These are phyloP conservation scores for Thalassiosira sp. DNA, from an alignment of 352 stramenopile genomes.

Conservation along the genomic window DNA sequence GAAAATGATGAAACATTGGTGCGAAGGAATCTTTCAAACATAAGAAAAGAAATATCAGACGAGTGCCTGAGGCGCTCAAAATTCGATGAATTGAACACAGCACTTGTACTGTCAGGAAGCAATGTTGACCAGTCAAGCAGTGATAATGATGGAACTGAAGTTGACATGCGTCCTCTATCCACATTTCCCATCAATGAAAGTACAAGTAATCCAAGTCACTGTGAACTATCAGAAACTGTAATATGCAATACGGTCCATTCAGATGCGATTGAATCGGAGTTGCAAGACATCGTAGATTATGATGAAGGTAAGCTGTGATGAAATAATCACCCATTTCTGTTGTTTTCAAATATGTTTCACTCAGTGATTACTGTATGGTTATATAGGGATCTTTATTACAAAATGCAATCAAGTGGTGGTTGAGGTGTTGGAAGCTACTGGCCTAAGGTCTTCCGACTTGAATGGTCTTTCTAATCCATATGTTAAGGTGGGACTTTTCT, in stretches of 20 bases:
- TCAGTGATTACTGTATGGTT: neutral
- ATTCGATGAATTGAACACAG: conserved; percentile 48
- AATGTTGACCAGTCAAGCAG: neutral
- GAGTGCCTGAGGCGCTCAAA: conserved; percentile 50
- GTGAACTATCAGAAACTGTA: neutral
- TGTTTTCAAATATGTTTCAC: conserved; percentile 1
- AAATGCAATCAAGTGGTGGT: conserved; percentile 78
- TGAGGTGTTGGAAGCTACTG: conserved; percentile 78
- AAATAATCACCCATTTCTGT: neutral
- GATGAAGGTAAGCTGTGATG: conserved; percentile 42
- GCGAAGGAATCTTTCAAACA: conserved; percentile 54
- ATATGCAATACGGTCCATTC: conserved; percentile 5
- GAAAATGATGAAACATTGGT: conserved; percentile 62
- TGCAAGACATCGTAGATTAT: conserved; percentile 55
- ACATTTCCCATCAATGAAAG: conserved; percentile 7
- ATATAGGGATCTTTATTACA: conserved; percentile 64
- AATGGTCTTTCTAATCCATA: conserved; percentile 81
- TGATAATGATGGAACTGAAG: conserved; percentile 23
- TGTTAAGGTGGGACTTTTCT: conserved; percentile 69
- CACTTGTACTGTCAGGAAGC: conserved; percentile 16
- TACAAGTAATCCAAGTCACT: conserved; percentile 17
- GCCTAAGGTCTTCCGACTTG: conserved; percentile 73
- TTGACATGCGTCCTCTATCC: conserved; percentile 4
- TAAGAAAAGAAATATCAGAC: conserved; percentile 63
- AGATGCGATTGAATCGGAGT: conserved; percentile 42